phyloP scores from a whole-genome alignment of 2,329 filamentous ascomycete species.

The Epicoccum nigrum region DNA sequence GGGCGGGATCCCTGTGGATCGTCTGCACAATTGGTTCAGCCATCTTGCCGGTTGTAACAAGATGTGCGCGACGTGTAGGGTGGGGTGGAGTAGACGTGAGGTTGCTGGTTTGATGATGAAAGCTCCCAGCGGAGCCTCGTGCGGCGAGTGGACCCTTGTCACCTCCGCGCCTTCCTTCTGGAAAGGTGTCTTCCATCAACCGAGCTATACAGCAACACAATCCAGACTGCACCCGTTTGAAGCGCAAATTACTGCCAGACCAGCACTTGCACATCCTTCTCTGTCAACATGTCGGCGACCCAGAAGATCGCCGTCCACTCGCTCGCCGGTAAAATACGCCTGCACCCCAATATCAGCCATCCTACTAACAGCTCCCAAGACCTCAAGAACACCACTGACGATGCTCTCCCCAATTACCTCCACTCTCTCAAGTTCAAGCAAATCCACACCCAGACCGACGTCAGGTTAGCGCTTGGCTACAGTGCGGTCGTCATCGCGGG shows the following conservation, averaged over 20 bases:
- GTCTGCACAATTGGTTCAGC: conserved; percentile 86
- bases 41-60: conserved; percentile 62
- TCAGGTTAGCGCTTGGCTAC: conserved; percentile 85
- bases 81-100: conserved; percentile 24
- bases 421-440: conserved; percentile 85
- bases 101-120: conserved; percentile 27
- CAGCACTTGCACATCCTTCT: neutral
- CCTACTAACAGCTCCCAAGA: conserved; percentile 60
- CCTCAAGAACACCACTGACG: conserved; percentile 95
- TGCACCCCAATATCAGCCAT: neutral
- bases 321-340: conserved; percentile 60
- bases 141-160: conserved; percentile 41
- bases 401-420: conserved; percentile 92
- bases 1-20: conserved; percentile 96
- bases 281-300: conserved; percentile 42
- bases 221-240: conserved; percentile 7
- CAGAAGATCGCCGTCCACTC: conserved; percentile 70
- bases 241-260: neutral
- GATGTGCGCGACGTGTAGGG: conserved; percentile 19
- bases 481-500: conserved; percentile 78
- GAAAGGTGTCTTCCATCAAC: conserved; percentile 46
- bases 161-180: conserved; percentile 37
- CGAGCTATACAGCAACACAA: conserved; percentile 19
- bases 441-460: conserved; percentile 78
- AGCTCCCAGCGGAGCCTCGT: conserved; percentile 35